phyloP scores from a whole-genome alignment of 768 basidiomycete genomes.

The Ramaria sp. region DNA sequence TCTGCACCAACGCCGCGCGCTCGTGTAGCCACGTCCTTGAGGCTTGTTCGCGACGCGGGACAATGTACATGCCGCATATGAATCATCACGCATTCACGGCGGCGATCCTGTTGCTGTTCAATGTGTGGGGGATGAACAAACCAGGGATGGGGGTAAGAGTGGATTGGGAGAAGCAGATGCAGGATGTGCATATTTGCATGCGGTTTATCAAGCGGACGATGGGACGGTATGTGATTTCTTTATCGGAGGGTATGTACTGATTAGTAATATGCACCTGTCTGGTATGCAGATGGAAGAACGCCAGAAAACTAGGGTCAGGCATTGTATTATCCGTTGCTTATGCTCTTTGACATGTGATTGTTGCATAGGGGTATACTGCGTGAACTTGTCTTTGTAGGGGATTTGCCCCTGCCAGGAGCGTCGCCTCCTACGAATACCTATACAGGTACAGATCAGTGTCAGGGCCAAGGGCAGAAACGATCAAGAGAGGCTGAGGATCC shows the following conservation, averaged over 20 bases:
- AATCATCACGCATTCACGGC: constrained; percentile 39
- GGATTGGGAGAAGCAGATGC: constrained; percentile 41
- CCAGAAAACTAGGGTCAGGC: background rate
- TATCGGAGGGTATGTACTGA: background rate
- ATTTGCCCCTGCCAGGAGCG: background rate
- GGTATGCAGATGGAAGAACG: background rate
- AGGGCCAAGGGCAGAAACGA: background rate
- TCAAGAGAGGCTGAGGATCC: background rate
- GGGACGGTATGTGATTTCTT: background rate
- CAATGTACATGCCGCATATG: constrained; percentile 32
- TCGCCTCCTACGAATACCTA: background rate
- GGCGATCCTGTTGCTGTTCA: constrained; percentile 49
- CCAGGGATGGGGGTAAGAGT: constrained; percentile 24
- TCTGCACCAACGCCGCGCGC: constrained; percentile 51
- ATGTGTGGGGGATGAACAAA: constrained; percentile 53
- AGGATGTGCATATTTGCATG: constrained; percentile 51
- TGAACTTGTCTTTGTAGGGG: background rate
- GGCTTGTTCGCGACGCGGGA: constrained; percentile 33
- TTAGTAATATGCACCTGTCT: background rate
- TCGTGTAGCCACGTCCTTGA: constrained; percentile 52
- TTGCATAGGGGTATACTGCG: background rate
- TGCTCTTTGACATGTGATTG: background rate
- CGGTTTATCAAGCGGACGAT: background rate
- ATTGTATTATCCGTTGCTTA: background rate
- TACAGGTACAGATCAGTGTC: background rate